These are phyloP conservation scores for Paecilomyces variotii DNA, from an alignment of 2,329 filamentous ascomycete genomes.

Conservation along the genomic window DNA sequence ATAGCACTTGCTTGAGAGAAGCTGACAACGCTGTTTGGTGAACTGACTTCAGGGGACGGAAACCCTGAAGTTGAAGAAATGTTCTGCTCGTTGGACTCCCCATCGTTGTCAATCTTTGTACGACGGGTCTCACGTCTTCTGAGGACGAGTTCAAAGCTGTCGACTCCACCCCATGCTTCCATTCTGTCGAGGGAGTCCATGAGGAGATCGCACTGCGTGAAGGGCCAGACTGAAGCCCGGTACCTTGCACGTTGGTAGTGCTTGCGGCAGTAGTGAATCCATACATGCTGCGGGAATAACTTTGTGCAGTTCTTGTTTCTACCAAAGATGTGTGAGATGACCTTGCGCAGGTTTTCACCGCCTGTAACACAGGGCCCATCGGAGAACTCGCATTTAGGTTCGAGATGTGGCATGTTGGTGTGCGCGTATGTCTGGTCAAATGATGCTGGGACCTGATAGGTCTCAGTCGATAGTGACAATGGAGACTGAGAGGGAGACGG, in stretches of 20 bases:
- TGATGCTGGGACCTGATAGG: not conserved
- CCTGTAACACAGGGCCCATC: slow-evolving; percentile 15
- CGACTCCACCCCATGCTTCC: slow-evolving; percentile 54
- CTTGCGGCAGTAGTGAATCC: slow-evolving; percentile 72
- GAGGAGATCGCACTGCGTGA: slow-evolving; percentile 56
- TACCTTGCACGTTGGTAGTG: slow-evolving; percentile 73
- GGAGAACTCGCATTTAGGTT: slow-evolving; percentile 11
- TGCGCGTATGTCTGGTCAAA: not conserved
- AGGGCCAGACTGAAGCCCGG: slow-evolving; percentile 52
- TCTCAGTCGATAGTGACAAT: not conserved
- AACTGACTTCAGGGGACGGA: not conserved
- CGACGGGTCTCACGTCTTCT: slow-evolving; percentile 50
- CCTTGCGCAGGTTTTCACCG: slow-evolving; percentile 55
- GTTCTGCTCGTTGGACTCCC: not conserved
- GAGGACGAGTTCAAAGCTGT: slow-evolving; percentile 54
- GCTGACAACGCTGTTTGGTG: not conserved
- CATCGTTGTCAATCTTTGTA: not conserved
- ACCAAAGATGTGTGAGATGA: slow-evolving; percentile 74
- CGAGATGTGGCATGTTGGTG: not conserved
- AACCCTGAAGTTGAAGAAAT: not conserved
- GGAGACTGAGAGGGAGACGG: not conserved
- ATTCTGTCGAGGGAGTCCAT: slow-evolving; percentile 55
- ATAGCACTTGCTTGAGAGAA: not conserved
- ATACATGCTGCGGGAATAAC: slow-evolving; percentile 59
- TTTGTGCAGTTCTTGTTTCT: slow-evolving; percentile 73